Evolutionary conservation across 352 stramenopile species (phyloP).

Genomic region (Ochromonadaceae sp.): DNA sequence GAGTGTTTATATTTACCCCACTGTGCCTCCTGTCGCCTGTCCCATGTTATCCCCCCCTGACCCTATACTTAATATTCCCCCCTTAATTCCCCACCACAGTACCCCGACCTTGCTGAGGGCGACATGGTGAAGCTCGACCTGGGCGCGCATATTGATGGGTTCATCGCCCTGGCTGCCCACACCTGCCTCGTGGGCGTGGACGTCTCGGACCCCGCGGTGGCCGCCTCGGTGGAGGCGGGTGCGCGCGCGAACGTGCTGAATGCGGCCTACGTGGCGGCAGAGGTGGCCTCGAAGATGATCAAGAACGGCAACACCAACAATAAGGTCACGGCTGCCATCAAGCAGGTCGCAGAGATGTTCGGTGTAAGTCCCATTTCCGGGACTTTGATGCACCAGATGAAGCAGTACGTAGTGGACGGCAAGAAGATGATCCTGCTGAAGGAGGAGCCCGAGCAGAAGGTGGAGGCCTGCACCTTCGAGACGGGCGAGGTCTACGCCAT

Average conservation of each 20-base stretch:
- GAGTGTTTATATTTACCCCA: no score
- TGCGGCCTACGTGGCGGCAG: conserved; percentile 88
- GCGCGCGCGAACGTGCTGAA: conserved; percentile 93
- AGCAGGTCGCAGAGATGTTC: conserved; percentile 82
- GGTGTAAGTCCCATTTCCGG: conserved; percentile 89
- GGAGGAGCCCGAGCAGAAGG: conserved; percentile 58
- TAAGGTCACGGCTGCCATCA: conserved; percentile 70
- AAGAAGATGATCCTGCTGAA: conserved; percentile 83
- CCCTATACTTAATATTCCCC: conserved; percentile 16
- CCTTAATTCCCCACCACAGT: conserved; percentile 15
- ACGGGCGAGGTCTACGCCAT: conserved; percentile 94
- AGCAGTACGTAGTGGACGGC: conserved; percentile 92
- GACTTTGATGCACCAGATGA: conserved; percentile 98
- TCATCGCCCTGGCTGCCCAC: conserved; percentile 94
- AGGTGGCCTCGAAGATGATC: conserved; percentile 88
- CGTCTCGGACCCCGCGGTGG: conserved; percentile 32
- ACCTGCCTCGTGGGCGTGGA: conserved; percentile 78
- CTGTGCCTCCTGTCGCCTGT: no score
- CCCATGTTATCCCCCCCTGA: conserved; percentile 4
- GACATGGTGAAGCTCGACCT: conserved; percentile 91
- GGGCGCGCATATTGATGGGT: conserved; percentile 98
- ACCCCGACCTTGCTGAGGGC: conserved; percentile 28
- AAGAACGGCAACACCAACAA: conserved; percentile 90
- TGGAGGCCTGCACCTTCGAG: conserved; percentile 77
- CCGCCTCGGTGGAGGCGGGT: no score